Percentiles rank a stretch among this genome's conserved stretches.
phyloP scores from a whole-genome alignment of 2,329 filamentous ascomycete species.

The Arthrobotrys musiformis region DNA sequence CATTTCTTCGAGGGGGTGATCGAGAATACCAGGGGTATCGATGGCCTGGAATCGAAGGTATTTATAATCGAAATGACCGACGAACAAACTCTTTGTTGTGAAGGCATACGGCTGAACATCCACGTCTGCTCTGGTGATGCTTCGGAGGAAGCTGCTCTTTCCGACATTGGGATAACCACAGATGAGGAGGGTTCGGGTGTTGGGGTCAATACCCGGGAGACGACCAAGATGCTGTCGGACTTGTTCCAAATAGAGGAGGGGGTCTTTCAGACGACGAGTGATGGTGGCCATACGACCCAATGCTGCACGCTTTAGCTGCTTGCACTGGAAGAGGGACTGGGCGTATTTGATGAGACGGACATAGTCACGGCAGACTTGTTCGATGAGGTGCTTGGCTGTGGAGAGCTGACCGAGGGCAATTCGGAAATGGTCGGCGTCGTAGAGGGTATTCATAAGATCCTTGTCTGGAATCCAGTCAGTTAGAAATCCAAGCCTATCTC shows the following conservation, averaged over 20 bases:
- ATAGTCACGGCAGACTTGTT: constrained; percentile 95
- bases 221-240: constrained; percentile 96
- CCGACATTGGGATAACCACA: constrained; percentile 98
- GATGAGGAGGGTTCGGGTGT: constrained; percentile 93
- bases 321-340: constrained; percentile 97
- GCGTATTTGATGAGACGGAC: constrained; percentile 96
- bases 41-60: constrained; percentile 91
- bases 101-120: constrained; percentile 98
- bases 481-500: neutral
- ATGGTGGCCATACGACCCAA: constrained; percentile 98
- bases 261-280: constrained; percentile 92
- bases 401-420: constrained; percentile 96
- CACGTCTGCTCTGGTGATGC: constrained; percentile 91
- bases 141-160: constrained; percentile 94
- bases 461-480: constrained; percentile 66
- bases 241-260: constrained; percentile 93
- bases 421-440: constrained; percentile 97
- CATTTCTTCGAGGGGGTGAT: constrained; percentile 98
- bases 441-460: constrained; percentile 94
- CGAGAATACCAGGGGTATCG: constrained; percentile 97
- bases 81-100: constrained; percentile 96
- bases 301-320: constrained; percentile 95
- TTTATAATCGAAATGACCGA: constrained; percentile 98
- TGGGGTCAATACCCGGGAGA: constrained; percentile 98
- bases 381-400: constrained; percentile 94